A percentile compares a stretch with the other conserved stretches of the same genome.
These are phyloP conservation scores for Hypocrella siamensis DNA, from an alignment of 2,329 filamentous ascomycete genomes.

Conservation along the genomic window DNA sequence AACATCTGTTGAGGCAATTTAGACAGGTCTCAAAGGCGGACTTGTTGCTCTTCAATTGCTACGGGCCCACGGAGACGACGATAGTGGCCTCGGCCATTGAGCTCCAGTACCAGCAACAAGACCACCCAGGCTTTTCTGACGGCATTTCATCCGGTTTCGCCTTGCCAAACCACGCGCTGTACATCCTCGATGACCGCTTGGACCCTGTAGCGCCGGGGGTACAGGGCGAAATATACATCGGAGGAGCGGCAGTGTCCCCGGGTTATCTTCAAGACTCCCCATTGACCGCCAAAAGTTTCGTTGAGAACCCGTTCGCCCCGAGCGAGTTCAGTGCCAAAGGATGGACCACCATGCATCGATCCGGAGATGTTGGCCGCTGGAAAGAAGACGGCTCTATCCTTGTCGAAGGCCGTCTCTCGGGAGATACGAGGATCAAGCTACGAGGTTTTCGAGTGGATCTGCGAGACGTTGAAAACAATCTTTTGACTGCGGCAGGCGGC, in stretches of 20 bases:
- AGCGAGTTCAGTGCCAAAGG: too few species aligned
- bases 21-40: too few species aligned
- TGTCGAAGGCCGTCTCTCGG: constrained; percentile 20
- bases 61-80: constrained; percentile 17
- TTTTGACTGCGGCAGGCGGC: constrained; percentile 9
- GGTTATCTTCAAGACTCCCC: too few species aligned
- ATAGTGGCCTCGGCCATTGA: constrained; percentile 12
- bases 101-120: neutral
- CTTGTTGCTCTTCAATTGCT: constrained; percentile 7
- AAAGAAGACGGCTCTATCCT: constrained; percentile 16
- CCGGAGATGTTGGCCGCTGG: constrained; percentile 21
- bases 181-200: too few species aligned
- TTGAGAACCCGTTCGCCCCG: too few species aligned
- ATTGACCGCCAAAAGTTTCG: too few species aligned
- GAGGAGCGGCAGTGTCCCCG: too few species aligned
- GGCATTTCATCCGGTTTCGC: neutral
- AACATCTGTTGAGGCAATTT: too few species aligned
- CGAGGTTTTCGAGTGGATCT: constrained; percentile 29
- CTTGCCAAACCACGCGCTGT: too few species aligned
- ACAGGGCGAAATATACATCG: too few species aligned
- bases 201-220: too few species aligned
- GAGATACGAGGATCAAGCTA: constrained; percentile 30
- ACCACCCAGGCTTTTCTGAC: neutral
- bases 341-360: constrained; percentile 1
- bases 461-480: constrained; percentile 16